Percentiles rank a stretch among this genome's conserved stretches.
Conservation (phyloP, 345 rosid genomes). For the Salix suchowensis region DNA sequence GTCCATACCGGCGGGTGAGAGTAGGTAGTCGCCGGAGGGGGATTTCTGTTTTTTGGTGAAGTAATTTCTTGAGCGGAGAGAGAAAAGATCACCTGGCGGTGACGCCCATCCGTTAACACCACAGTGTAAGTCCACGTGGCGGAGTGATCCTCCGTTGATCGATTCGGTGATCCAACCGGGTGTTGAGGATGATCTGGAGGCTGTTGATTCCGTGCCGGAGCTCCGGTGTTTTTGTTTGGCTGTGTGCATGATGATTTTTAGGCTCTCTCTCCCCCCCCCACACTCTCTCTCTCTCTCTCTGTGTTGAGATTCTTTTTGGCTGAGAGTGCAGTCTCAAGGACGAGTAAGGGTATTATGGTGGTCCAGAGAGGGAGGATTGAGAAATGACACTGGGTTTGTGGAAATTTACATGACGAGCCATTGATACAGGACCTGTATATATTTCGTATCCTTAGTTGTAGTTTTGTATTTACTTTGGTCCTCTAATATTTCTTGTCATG, state of each 20-base stretch:
- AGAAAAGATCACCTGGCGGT: constrained; percentile 77
- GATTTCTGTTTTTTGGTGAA: constrained; percentile 53
- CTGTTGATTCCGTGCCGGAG: constrained; percentile 28
- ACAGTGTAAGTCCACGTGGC: constrained; percentile 60
- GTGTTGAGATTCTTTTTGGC: neutral
- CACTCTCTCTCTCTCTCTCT: neutral
- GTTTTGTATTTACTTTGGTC: no score
- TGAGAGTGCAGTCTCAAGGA: neutral
- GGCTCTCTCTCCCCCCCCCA: no score
- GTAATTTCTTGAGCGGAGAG: constrained; percentile 59
- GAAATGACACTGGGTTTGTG: neutral
- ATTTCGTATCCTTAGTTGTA: no score
- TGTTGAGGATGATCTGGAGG: constrained; percentile 17
- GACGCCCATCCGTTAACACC: constrained; percentile 93
- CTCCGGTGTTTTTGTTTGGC: constrained; percentile 40
- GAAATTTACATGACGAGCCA: neutral
- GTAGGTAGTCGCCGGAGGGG: constrained; percentile 66
- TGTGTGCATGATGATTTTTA: constrained; percentile 40
- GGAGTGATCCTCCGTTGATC: constrained; percentile 70
- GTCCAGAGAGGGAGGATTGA: no score
- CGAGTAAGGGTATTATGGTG: neutral
- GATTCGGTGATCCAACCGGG: constrained; percentile 65
- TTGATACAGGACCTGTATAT: neutral
- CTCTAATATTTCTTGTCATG: no score
- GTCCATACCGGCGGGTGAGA: constrained; percentile 83